Evolutionary conservation across 1,284 basidiomycete species (phyloP).

Genomic region (Moesziomyces antarcticus): DNA sequence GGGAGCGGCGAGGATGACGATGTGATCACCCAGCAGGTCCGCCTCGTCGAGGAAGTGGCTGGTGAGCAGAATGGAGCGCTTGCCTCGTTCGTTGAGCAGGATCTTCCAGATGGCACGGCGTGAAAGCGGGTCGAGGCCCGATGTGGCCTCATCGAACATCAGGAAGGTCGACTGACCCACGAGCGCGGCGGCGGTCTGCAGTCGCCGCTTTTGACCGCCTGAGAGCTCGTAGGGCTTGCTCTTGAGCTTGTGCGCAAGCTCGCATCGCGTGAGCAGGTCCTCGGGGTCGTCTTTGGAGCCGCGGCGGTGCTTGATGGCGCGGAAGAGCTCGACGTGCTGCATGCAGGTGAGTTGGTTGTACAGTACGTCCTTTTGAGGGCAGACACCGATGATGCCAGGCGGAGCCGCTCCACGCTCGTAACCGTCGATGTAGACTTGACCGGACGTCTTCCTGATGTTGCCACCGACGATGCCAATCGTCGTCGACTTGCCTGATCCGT

Average conservation of each 20-base stretch:
- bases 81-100: slow-evolving; percentile 74
- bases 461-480: slow-evolving; percentile 77
- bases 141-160: slow-evolving; percentile 79
- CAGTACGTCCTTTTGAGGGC: slow-evolving; percentile 84
- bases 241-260: slow-evolving; percentile 76
- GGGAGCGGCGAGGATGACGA: slow-evolving; percentile 79
- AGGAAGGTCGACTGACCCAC: slow-evolving; percentile 80
- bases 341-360: slow-evolving; percentile 80
- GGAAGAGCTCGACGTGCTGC: slow-evolving; percentile 80
- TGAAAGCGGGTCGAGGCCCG: slow-evolving; percentile 82
- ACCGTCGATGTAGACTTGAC: slow-evolving; percentile 75
- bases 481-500: slow-evolving; percentile 82
- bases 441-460: slow-evolving; percentile 72
- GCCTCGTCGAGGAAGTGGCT: slow-evolving; percentile 83
- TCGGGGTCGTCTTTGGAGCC: slow-evolving; percentile 62
- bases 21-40: slow-evolving; percentile 79
- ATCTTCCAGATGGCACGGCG: slow-evolving; percentile 81
- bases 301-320: slow-evolving; percentile 77
- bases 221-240: slow-evolving; percentile 76
- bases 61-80: slow-evolving; percentile 76
- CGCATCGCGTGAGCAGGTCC: slow-evolving; percentile 70
- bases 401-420: slow-evolving; percentile 64
- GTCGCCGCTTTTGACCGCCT: slow-evolving; percentile 83
- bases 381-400: slow-evolving; percentile 77
- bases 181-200: slow-evolving; percentile 81